Evolutionary conservation across 1,284 basidiomycete species (phyloP).

Genomic region (Irpex lacteus): DNA sequence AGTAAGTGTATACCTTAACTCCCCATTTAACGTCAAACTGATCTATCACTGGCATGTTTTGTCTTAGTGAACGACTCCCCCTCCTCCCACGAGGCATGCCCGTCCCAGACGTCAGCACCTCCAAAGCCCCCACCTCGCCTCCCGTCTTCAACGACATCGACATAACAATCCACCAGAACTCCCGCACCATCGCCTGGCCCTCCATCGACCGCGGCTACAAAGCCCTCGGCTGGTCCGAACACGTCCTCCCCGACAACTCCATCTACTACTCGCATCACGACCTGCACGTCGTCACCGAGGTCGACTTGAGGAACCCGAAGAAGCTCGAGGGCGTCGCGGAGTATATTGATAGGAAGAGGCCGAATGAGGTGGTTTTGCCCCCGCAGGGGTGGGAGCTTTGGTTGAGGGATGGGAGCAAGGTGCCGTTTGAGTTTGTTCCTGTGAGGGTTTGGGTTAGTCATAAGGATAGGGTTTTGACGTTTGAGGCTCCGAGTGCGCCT

Average conservation of each 20-base stretch:
- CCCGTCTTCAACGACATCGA: slow-evolving; percentile 6
- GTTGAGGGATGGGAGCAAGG: slow-evolving; percentile 38
- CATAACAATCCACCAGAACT: slow-evolving; percentile 12
- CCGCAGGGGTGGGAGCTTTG: slow-evolving; percentile 53
- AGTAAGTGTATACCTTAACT: slow-evolving; percentile 19
- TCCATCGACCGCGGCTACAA: slow-evolving; percentile 22
- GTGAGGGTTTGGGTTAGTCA: slow-evolving; percentile 66
- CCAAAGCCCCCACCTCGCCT: slow-evolving; percentile 10
- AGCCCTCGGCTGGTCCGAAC: slow-evolving; percentile 59
- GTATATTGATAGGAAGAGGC: slow-evolving; percentile 41
- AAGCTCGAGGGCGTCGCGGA: slow-evolving; percentile 47
- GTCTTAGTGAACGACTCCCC: slow-evolving; percentile 41
- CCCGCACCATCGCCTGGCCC: slow-evolving; percentile 25
- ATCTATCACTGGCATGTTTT: too few relatives aligned
- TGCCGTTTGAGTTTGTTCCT: slow-evolving; percentile 34
- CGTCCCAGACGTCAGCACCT: slow-evolving; percentile 8
- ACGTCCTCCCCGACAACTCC: slow-evolving; percentile 63
- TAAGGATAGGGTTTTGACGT: slow-evolving; percentile 46
- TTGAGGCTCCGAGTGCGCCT: slow-evolving; percentile 37
- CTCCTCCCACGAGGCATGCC: slow-evolving; percentile 26
- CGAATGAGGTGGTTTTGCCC: slow-evolving; percentile 21
- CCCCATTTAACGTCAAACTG: not conserved
- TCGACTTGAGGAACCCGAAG: slow-evolving; percentile 52
- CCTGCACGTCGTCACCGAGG: slow-evolving; percentile 58
- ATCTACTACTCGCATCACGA: slow-evolving; percentile 65